These are phyloP conservation scores for Rosa multiflora DNA, from an alignment of 306 rosid genomes.

Conservation along the genomic window DNA sequence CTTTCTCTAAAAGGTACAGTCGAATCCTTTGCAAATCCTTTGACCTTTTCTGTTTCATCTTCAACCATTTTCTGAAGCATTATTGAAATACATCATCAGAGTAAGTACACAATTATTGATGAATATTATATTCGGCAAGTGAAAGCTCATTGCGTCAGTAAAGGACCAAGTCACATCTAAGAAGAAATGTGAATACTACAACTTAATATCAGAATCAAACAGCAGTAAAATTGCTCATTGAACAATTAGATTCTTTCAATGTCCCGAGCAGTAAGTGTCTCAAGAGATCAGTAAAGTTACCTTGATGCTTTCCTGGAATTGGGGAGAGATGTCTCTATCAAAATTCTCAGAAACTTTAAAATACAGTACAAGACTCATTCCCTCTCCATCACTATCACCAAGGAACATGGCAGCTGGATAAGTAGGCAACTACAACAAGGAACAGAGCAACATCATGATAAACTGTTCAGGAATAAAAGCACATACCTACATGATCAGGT, in stretches of 20 bases:
- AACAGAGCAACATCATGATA: constrained; percentile 21
- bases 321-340: constrained; percentile 63
- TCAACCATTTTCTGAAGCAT: constrained; percentile 72
- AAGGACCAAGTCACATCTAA: background rate
- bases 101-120: background rate
- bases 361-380: constrained; percentile 80
- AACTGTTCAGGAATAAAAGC: constrained; percentile 13
- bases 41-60: constrained; percentile 79
- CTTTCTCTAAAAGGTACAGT: constrained; percentile 79
- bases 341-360: constrained; percentile 67
- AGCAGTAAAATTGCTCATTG: background rate
- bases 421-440: constrained; percentile 69
- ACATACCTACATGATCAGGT: background rate
- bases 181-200: background rate
- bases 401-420: constrained; percentile 93
- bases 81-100: background rate
- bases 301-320: constrained; percentile 76
- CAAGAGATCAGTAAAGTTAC: constrained; percentile 32
- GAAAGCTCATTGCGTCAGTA: background rate
- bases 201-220: background rate
- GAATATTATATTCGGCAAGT: background rate
- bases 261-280: background rate
- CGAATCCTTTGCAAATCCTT: constrained; percentile 85
- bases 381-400: constrained; percentile 92
- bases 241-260: background rate